Percentiles rank a stretch among this genome's conserved stretches.
These are phyloP conservation scores for Epicoccum nigrum DNA, from an alignment of 2,329 filamentous ascomycete species.

Conservation along the genomic window DNA sequence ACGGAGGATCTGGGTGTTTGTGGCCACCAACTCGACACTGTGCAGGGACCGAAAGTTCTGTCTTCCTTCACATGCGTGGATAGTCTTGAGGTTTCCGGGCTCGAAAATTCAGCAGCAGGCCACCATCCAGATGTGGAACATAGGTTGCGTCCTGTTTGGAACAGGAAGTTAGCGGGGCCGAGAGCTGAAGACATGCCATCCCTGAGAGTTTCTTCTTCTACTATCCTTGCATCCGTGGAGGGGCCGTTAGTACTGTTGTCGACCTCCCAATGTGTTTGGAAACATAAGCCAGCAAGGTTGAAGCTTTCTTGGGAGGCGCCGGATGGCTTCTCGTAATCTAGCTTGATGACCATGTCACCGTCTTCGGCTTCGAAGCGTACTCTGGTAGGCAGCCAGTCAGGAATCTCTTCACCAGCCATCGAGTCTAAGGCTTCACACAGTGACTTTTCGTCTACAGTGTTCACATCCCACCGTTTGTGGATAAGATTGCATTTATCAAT, in stretches of 20 bases:
- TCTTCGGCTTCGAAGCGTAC: conserved; percentile 37
- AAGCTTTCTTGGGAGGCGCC: conserved; percentile 16
- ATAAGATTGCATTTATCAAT: conserved; percentile 30
- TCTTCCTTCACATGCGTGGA: conserved; percentile 14
- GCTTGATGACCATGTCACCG: conserved; percentile 38
- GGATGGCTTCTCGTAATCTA: conserved; percentile 31
- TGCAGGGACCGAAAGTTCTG: conserved; percentile 2
- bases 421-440: conserved; percentile 30
- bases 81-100: conserved; percentile 7
- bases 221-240: background rate
- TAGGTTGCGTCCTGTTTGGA: conserved; percentile 27
- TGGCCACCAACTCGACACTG: conserved; percentile 23
- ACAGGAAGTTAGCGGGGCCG: conserved; percentile 22
- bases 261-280: background rate
- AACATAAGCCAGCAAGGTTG: conserved; percentile 7
- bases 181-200: background rate
- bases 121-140: conserved; percentile 33
- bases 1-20: conserved; percentile 13
- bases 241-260: background rate
- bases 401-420: conserved; percentile 35
- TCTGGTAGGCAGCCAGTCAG: conserved; percentile 36
- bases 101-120: conserved; percentile 11
- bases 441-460: conserved; percentile 25
- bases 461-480: conserved; percentile 32
- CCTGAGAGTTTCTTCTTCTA: background rate